A percentile compares a stretch with the other conserved stretches of the same genome.
phyloP scores from a whole-genome alignment of 2,329 filamentous ascomycete species.

The Coniochaeta hoffmannii region DNA sequence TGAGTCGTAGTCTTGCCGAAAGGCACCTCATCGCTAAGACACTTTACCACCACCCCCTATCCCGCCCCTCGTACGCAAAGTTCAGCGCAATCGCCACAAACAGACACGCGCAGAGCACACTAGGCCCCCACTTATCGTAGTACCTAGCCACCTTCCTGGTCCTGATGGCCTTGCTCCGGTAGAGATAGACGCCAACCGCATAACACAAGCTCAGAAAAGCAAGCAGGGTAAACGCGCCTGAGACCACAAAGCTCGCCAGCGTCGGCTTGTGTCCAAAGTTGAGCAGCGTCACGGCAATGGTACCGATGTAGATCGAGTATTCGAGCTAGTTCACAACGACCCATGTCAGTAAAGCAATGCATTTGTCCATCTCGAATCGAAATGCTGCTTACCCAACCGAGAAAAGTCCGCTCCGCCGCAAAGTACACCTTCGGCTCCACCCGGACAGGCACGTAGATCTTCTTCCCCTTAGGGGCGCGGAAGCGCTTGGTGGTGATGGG shows the following conservation, averaged over 20 bases:
- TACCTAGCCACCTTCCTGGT: conserved; percentile 79
- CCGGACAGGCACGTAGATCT: conserved; percentile 90
- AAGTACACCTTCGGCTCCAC: conserved; percentile 98
- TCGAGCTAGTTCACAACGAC: conserved; percentile 61
- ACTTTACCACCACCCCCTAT: conserved; percentile 45
- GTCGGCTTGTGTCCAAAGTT: conserved; percentile 64
- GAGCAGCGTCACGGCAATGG: conserved; percentile 75
- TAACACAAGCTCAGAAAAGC: conserved; percentile 76
- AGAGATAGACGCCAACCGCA: conserved; percentile 76
- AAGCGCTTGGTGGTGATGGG: conserved; percentile 53
- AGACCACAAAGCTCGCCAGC: conserved; percentile 55
- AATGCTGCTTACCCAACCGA: conserved; percentile 68
- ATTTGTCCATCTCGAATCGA: not conserved
- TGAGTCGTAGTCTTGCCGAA: too few relatives aligned
- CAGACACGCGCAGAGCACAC: conserved; percentile 63
- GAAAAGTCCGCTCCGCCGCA: conserved; percentile 89
- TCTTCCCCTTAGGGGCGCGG: conserved; percentile 74
- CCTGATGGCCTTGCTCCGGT: conserved; percentile 79
- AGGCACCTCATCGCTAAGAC: too few relatives aligned
- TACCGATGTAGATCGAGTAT: conserved; percentile 89
- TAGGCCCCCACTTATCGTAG: conserved; percentile 85
- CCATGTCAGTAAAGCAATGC: not conserved
- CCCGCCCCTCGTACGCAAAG: conserved; percentile 69
- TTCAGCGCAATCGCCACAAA: conserved; percentile 70
- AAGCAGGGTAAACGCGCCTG: conserved; percentile 74